Evolutionary conservation across 495 filamentous ascomycete species (phyloP), one percentile per base, ranked within the genome.

Genomic region (Aspergillus biplanus): DNA sequence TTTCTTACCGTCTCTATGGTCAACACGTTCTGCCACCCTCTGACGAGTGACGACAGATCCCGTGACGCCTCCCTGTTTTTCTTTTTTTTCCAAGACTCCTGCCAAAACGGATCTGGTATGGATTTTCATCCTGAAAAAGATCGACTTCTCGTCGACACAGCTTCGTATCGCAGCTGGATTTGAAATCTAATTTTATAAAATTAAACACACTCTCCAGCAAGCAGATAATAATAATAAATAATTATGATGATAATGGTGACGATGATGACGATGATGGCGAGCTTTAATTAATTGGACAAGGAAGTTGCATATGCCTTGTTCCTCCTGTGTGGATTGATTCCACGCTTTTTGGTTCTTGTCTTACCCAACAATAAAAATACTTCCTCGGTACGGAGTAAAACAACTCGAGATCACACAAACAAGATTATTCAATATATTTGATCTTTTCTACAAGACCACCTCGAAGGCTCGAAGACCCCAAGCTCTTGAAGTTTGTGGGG

Each of bases 81-180:
- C 15, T 35, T 47, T 34, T 13, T 34, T n/a, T 54, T 54, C 52
- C 34, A 11, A 34, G 32, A 13, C 27, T 34, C 21, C 12, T 33
- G 21, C 49, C 49, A 46, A 35, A 44, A 27, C 50, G n/a, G 44
- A 64, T 55, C 11, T 34, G 63, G 57, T 7, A 57, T 60, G 32
- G 57, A 65, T 65, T 44, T 27, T 31, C 58, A 12, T 49, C 5
- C 34, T 13, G 47, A 16, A 18, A n/a, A 44, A 27, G 39, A 44
- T 44, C 46, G 46, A 49, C 46, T 21, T 18, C 18, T 16, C 47
- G 7, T 50, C 5, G 47, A 9, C 27, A n/a, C 47, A 50, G 47
- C 47, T 50, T 50, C 21, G 49, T 50, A 61, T 61, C 52, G 21
- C 58, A 42, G 58, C 42, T 33, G 33, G 49, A 52, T 60, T 39